These are phyloP conservation scores for Actinomucor elegans DNA, from an alignment of 371 early-diverging fungal genomes.

Conservation along the genomic window DNA sequence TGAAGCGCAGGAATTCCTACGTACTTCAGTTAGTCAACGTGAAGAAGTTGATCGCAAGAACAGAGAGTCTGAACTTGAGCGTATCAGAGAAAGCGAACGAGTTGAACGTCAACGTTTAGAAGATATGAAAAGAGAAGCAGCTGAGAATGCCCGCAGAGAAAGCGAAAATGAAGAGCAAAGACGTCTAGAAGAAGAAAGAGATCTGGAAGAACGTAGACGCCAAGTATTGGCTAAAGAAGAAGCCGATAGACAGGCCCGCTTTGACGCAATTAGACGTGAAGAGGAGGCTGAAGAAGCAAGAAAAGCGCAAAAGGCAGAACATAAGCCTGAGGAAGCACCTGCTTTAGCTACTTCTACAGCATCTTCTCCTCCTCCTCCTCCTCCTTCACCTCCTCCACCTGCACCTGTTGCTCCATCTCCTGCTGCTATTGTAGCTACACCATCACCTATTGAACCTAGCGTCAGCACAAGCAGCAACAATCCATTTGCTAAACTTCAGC, in stretches of 20 bases:
- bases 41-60: conserved; percentile 24
- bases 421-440: conserved; percentile 4
- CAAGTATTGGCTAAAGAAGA: conserved; percentile 36
- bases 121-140: conserved; percentile 18
- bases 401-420: conserved; percentile 10
- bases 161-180: conserved; percentile 25
- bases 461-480: conserved; percentile 39
- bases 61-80: conserved; percentile 15
- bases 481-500: conserved; percentile 48
- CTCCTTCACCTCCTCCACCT: conserved; percentile 4
- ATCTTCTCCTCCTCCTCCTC: conserved; percentile 3
- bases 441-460: conserved; percentile 2
- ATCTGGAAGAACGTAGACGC: conserved; percentile 30
- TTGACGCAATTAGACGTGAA: conserved; percentile 33
- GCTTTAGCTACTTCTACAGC: neutral
- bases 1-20: conserved; percentile 35
- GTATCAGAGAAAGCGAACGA: conserved; percentile 18
- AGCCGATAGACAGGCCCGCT: conserved; percentile 29
- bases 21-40: conserved; percentile 24
- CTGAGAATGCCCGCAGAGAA: neutral
- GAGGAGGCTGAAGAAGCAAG: conserved; percentile 32
- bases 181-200: conserved; percentile 25
- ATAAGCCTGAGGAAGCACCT: conserved; percentile 16
- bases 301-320: conserved; percentile 11
- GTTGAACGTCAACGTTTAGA: conserved; percentile 21